Conservation (phyloP, 2,329 filamentous ascomycete species). For the Davidsoniella virescens region DNA sequence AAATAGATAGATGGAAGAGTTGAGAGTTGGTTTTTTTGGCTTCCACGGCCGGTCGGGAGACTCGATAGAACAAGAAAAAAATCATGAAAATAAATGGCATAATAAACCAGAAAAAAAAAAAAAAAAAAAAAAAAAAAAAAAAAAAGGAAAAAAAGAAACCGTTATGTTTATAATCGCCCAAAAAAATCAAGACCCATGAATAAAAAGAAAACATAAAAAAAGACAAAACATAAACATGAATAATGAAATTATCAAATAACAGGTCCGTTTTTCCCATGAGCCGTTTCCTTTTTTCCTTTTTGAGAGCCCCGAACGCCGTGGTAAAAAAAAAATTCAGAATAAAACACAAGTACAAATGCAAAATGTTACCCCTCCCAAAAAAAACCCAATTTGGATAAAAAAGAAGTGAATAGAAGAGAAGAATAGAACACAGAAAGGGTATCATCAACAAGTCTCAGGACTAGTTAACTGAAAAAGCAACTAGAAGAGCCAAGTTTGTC, state of each 20-base stretch:
- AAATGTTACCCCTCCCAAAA: not conserved
- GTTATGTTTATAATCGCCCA: not conserved
- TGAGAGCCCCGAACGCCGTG: conserved; percentile 9
- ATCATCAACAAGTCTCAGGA: too few species aligned
- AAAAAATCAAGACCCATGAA: conserved; percentile 2
- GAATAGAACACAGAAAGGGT: not conserved
- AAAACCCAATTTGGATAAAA: not conserved
- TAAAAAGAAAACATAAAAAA: conserved; percentile 2
- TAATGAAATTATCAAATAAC: conserved; percentile 6
- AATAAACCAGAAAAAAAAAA: not conserved
- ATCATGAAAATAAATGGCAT: not conserved
- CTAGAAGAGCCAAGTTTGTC: too few species aligned
- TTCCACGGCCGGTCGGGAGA: conserved; percentile 9
- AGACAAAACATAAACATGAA: conserved; percentile 4
- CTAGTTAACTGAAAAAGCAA: too few species aligned
- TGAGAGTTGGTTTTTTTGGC: conserved; percentile 6
- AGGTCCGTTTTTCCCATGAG: conserved; percentile 10
- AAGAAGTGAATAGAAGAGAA: conserved; percentile 1
- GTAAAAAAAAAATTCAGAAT: not conserved
- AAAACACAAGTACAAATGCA: not conserved
- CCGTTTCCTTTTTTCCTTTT: conserved; percentile 8
- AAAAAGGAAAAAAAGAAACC: not conserved
- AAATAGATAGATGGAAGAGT: conserved; percentile 11
- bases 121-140: not conserved
- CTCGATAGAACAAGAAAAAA: not conserved